phyloP scores from a whole-genome alignment of 148 eudicot species.

The Fagopyrum homotropicum region DNA sequence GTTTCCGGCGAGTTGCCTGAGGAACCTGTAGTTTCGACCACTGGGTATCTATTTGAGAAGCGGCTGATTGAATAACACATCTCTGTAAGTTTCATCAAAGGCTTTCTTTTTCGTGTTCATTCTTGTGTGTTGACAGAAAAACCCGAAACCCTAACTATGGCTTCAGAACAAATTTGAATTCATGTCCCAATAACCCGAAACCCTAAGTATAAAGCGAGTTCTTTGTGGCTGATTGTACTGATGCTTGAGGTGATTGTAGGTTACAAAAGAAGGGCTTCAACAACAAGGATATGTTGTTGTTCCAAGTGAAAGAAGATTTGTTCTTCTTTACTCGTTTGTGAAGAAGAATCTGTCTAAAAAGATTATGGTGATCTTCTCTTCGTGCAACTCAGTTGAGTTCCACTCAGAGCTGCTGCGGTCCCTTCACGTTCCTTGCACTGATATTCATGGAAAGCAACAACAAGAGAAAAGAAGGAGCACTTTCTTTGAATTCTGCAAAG shows the following conservation, averaged over 20 bases:
- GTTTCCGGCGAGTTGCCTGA: slow-evolving; percentile 97
- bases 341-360: slow-evolving; percentile 67
- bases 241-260: slow-evolving; percentile 28
- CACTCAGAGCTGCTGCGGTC: slow-evolving; percentile 73
- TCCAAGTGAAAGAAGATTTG: slow-evolving; percentile 74
- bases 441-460: slow-evolving; percentile 92
- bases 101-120: no score
- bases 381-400: slow-evolving; percentile 86
- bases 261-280: slow-evolving; percentile 79
- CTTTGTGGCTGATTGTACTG: not conserved
- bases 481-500: slow-evolving; percentile 69
- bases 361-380: slow-evolving; percentile 93
- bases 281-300: slow-evolving; percentile 85
- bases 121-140: no score
- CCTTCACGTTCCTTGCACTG: slow-evolving; percentile 57
- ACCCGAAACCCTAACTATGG: no score
- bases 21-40: slow-evolving; percentile 76
- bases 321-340: slow-evolving; percentile 75
- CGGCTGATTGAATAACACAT: slow-evolving; percentile 77
- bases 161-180: no score
- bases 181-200: no score
- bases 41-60: slow-evolving; percentile 79
- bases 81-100: slow-evolving; percentile 26
- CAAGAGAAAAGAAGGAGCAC: slow-evolving; percentile 73
- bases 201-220: no score